Conservation (phyloP, 495 filamentous ascomycete species). For the Jackrogersella multiformis region DNA sequence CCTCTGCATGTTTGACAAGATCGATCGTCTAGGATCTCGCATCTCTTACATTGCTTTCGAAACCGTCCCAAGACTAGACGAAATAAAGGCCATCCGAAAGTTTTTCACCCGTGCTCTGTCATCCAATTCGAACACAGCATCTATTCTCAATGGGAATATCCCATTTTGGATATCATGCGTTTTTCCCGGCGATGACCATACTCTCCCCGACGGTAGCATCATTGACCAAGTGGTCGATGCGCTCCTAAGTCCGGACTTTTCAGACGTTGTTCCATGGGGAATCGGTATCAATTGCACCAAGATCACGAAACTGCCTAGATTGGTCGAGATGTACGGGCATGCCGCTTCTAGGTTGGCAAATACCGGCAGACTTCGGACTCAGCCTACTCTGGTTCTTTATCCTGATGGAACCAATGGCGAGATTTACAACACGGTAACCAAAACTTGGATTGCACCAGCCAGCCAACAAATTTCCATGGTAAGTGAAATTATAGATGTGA, state of each 20-base stretch:
- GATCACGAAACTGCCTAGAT: conserved; percentile 58
- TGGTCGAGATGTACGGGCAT: conserved; percentile 59
- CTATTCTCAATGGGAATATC: conserved; percentile 33
- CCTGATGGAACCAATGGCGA: conserved; percentile 75
- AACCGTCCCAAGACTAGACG: conserved; percentile 67
- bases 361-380: conserved; percentile 40
- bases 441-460: conserved; percentile 62
- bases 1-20: conserved; percentile 55
- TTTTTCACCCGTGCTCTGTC: conserved; percentile 41
- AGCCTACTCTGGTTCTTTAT: conserved; percentile 69
- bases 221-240: conserved; percentile 57
- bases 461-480: conserved; percentile 26
- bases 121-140: conserved; percentile 3
- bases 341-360: conserved; percentile 50
- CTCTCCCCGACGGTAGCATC: conserved; percentile 56
- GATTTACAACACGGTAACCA: conserved; percentile 68
- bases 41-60: conserved; percentile 70
- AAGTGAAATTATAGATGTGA: conserved; percentile 10
- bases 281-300: conserved; percentile 76
- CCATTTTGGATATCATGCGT: conserved; percentile 70
- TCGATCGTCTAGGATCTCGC: conserved; percentile 37
- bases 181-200: conserved; percentile 59
- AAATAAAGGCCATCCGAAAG: conserved; percentile 66
- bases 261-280: conserved; percentile 59
- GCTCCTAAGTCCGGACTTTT: conserved; percentile 49